Percentiles rank a stretch among this genome's conserved stretches.
Conservation (phyloP, 306 rosid genomes). For the Lagenaria siceraria region DNA sequence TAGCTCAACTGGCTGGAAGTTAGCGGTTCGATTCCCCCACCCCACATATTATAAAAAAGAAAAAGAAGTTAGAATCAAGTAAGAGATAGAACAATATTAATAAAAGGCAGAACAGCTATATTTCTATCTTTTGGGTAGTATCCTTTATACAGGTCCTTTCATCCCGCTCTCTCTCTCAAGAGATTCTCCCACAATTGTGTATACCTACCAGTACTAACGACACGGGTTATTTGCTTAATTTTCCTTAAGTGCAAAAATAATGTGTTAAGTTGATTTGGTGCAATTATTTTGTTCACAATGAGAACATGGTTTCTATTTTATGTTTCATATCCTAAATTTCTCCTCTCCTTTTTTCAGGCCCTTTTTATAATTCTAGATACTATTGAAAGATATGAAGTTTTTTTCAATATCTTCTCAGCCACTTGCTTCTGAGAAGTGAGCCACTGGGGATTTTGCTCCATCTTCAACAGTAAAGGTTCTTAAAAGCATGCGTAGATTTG, state of each 20-base stretch:
- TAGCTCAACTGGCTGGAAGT: too few relatives aligned
- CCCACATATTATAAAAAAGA: too few relatives aligned
- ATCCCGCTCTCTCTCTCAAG: background rate
- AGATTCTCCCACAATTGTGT: background rate
- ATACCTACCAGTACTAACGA: background rate
- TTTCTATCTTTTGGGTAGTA: background rate
- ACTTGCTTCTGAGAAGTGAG: background rate
- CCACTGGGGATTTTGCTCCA: background rate
- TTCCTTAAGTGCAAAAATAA: background rate
- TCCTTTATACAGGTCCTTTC: background rate
- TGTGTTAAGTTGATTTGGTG: background rate
- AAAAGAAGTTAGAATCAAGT: background rate
- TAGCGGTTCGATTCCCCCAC: too few relatives aligned
- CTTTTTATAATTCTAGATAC: background rate
- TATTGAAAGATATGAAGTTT: background rate
- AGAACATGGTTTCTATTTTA: background rate
- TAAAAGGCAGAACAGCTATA: background rate
- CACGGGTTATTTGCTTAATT: background rate
- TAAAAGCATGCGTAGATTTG: background rate
- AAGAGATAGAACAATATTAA: background rate
- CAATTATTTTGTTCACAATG: background rate
- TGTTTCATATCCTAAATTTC: background rate
- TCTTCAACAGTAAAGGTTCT: background rate
- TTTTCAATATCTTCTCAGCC: background rate
- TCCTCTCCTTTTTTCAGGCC: background rate